Conservation (phyloP, 169 alveolate species). For the Neospora caninum region DNA sequence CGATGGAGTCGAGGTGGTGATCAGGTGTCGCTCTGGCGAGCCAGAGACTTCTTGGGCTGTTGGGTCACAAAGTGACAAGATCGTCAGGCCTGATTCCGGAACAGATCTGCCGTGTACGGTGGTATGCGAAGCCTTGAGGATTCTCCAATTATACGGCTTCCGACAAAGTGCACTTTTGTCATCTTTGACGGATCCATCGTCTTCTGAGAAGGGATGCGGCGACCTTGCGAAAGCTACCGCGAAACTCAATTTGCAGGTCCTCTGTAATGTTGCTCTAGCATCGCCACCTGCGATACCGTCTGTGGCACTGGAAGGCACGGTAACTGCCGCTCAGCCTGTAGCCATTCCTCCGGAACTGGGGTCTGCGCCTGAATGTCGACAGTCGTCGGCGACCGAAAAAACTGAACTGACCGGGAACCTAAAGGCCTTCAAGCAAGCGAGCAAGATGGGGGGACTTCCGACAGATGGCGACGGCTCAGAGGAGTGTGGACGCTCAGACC, state of each 20-base stretch:
- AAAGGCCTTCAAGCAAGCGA: background rate
- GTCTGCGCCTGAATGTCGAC: background rate
- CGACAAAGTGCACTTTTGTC: background rate
- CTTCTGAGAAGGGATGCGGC: background rate
- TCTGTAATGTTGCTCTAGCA: background rate
- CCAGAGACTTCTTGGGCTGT: background rate
- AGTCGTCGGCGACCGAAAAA: background rate
- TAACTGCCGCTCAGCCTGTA: too few species aligned
- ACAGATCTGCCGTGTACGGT: background rate
- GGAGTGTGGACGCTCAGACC: background rate
- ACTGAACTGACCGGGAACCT: background rate
- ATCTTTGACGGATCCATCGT: background rate
- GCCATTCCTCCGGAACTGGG: background rate
- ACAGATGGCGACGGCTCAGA: background rate
- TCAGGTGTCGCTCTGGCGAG: background rate
- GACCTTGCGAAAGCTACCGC: background rate
- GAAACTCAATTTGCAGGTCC: background rate
- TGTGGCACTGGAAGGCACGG: too few species aligned
- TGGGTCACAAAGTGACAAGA: background rate
- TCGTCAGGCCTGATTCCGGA: background rate
- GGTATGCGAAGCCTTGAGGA: background rate
- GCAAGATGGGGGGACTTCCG: background rate
- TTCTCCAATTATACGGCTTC: constrained; percentile 4
- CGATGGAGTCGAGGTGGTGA: background rate
- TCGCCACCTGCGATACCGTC: background rate